Percentiles rank a stretch among this genome's conserved stretches.
Evolutionary conservation across 441 rosid genomes (phyloP).

Genomic region (Erodium moschatum): DNA sequence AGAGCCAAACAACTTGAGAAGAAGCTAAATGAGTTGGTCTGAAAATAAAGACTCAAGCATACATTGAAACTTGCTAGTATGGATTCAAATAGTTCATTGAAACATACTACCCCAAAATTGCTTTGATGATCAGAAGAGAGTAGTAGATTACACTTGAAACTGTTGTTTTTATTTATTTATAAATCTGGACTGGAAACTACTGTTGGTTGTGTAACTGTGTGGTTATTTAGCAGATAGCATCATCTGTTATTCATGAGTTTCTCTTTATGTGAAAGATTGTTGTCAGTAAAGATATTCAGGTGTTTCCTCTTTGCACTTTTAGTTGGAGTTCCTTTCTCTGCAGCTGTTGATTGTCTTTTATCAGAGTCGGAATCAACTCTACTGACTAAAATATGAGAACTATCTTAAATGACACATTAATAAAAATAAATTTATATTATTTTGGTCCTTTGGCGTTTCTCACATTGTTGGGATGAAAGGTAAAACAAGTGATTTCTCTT

Average conservation of each 20-base stretch:
- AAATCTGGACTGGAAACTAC: neutral
- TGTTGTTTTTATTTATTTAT: neutral
- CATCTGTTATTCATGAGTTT: neutral
- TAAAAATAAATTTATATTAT: no score
- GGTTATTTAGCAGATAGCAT: neutral
- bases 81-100: constrained; percentile 2
- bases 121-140: neutral
- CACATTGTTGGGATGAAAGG: no score
- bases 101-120: neutral
- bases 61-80: neutral
- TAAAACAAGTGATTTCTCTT: neutral
- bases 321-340: no score
- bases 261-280: no score
- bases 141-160: neutral
- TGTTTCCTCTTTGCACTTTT: no score
- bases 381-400: no score
- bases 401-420: no score
- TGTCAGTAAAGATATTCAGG: no score
- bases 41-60: constrained; percentile 13
- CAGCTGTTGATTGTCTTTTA: no score
- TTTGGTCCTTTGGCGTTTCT: no score
- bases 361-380: no score
- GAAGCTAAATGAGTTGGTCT: constrained; percentile 49
- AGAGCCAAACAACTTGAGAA: constrained; percentile 63
- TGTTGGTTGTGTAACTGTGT: neutral